These are phyloP conservation scores for Petunia secreta DNA, from an alignment of 257 asterid species.

Conservation along the genomic window DNA sequence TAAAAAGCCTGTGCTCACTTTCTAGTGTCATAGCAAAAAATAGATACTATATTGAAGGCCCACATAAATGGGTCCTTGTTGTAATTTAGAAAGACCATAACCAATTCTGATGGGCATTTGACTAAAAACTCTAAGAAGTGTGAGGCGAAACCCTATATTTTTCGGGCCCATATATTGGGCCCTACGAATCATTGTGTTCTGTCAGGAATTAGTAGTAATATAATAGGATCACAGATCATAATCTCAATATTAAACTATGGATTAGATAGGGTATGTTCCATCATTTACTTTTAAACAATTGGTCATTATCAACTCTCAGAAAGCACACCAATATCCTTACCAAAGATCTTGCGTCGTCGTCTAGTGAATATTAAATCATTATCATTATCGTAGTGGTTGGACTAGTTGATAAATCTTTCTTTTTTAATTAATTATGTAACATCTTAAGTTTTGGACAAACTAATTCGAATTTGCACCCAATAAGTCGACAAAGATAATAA, in stretches of 20 bases:
- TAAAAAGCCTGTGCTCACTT: background rate
- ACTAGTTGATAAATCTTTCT: background rate
- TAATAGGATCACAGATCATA: slow-evolving; percentile 22
- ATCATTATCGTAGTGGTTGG: slow-evolving; percentile 16
- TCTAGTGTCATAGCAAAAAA: background rate
- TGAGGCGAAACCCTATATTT: background rate
- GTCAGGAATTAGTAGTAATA: background rate
- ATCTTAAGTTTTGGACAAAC: background rate
- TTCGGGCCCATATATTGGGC: background rate
- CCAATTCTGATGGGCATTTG: background rate
- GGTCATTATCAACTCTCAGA: slow-evolving; percentile 1
- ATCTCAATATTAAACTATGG: slow-evolving; percentile 22
- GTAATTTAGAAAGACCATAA: background rate
- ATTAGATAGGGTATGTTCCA: slow-evolving; percentile 20
- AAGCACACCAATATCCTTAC: slow-evolving; percentile 2
- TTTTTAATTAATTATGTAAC: background rate
- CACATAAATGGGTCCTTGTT: background rate
- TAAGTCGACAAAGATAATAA: background rate
- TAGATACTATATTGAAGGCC: background rate
- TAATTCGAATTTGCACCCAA: background rate
- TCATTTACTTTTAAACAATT: background rate
- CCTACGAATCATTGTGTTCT: slow-evolving; percentile 24
- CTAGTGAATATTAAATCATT: slow-evolving; percentile 20
- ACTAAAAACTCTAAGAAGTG: background rate
- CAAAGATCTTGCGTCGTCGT: slow-evolving; percentile 20